phyloP scores from a whole-genome alignment of 208 protist genomes.

The Trichomonas tenax region DNA sequence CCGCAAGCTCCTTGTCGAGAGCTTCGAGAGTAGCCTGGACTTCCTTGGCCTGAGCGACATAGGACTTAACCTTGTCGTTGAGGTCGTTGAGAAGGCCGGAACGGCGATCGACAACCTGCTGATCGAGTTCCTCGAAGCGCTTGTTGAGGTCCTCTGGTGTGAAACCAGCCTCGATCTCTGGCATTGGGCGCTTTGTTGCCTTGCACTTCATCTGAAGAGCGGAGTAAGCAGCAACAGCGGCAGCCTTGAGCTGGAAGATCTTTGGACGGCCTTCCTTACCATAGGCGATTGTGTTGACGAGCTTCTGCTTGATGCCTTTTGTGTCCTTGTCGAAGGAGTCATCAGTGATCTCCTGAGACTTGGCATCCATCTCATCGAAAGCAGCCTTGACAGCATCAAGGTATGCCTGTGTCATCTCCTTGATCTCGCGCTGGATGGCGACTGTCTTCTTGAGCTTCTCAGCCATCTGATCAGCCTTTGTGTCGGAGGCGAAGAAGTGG shows the following conservation, averaged over 20 bases:
- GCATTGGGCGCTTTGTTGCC: not conserved
- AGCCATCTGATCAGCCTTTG: not conserved
- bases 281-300: not conserved
- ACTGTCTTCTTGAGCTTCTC: not conserved
- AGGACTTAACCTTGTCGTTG: not conserved
- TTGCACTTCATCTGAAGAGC: not conserved
- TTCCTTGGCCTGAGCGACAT: not conserved
- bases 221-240: not conserved
- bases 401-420: not conserved
- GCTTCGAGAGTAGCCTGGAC: not conserved
- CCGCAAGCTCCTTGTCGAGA: not conserved
- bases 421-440: not conserved
- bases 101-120: not conserved
- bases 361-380: not conserved
- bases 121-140: not conserved
- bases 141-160: not conserved
- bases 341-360: not conserved
- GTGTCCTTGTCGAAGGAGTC: not conserved
- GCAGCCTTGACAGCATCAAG: not conserved
- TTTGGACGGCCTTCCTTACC: not conserved
- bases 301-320: not conserved
- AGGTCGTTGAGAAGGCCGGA: not conserved
- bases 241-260: not conserved
- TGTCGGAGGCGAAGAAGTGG: slow-evolving; percentile 13
- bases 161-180: not conserved